Evolutionary conservation across 139 green algal species (phyloP), one percentile per base, ranked within the genome.

Genomic region (Trebouxia sp.): DNA sequence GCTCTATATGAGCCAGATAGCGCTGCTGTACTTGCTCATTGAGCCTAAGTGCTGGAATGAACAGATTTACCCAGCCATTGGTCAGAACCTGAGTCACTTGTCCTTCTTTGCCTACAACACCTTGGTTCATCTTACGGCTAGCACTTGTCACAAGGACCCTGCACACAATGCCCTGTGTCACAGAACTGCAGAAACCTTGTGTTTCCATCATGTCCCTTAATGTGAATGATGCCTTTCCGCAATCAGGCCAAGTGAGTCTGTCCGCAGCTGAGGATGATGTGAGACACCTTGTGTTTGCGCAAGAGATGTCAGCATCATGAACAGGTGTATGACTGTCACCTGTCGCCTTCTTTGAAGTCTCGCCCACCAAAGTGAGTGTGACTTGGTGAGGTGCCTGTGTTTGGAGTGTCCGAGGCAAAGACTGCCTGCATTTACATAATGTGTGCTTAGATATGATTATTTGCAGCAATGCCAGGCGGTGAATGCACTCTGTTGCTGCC

Each of bases 41-140:
- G 22, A 65, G 15, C 32, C 7, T 43, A 3, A 30, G 45, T 7
- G 30, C 65, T 8, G 6, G 20, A 28, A 75, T 55, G 22, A 65
- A 72, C 38, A 76, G 53, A 11, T 78, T 67, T 32, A 83, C 79
- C 79, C 79, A 83, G 35, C 79, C 79, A 72, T 83, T 83, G 32
- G 65, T 56, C 20, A 50, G n/a, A 30, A 83, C 43, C 20, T 30
- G 45, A 3, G 53, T 78, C 3, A 83, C 47, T 9, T 65, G 48
- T 6, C 55, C 79, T n/a, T 69, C 43, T 20, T 35, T 51, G 12
- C 79, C 79, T 35, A 58, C 62, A 15, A 83, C 35, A 10, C 65
- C 47, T 47, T 83, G 79, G 22, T 50, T 42, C 56, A 51, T 83
- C 5, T 72, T 72, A 35, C 75, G 75, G 47, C 66, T 75, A 22